phyloP scores from a whole-genome alignment of 2,329 filamentous ascomycete genomes.

The Phoma sp. region DNA sequence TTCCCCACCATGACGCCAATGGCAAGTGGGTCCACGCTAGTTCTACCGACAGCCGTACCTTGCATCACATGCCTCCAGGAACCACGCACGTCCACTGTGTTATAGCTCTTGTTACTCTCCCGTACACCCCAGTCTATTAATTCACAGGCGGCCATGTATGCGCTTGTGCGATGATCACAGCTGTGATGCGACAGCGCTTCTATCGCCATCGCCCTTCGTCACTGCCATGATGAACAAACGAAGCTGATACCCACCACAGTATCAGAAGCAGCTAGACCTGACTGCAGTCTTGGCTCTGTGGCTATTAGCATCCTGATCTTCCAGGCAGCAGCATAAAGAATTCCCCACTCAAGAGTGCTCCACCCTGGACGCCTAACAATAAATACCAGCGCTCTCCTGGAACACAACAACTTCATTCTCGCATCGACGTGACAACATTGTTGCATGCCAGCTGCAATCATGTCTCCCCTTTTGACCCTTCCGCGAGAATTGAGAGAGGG shows the following conservation, averaged over 20 bases:
- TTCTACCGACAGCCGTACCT: background rate
- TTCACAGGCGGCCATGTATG: background rate
- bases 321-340: conserved; percentile 14
- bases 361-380: background rate
- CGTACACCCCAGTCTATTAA: background rate
- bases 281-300: background rate
- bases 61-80: background rate
- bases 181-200: background rate
- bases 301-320: background rate
- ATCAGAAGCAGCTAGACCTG: background rate
- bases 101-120: background rate
- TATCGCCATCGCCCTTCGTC: background rate
- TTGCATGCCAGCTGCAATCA: background rate
- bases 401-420: background rate
- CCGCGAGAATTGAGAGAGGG: conserved; percentile 40
- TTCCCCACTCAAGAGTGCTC: background rate
- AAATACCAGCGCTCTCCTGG: background rate
- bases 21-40: conserved; percentile 1
- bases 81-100: background rate
- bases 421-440: background rate
- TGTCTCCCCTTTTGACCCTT: conserved; percentile 24
- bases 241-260: background rate
- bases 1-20: conserved; percentile 2
- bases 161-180: background rate
- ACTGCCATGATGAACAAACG: background rate